Evolutionary conservation across 73 alveolate genomes (phyloP).

Genomic region (Blepharisma stoltei): DNA sequence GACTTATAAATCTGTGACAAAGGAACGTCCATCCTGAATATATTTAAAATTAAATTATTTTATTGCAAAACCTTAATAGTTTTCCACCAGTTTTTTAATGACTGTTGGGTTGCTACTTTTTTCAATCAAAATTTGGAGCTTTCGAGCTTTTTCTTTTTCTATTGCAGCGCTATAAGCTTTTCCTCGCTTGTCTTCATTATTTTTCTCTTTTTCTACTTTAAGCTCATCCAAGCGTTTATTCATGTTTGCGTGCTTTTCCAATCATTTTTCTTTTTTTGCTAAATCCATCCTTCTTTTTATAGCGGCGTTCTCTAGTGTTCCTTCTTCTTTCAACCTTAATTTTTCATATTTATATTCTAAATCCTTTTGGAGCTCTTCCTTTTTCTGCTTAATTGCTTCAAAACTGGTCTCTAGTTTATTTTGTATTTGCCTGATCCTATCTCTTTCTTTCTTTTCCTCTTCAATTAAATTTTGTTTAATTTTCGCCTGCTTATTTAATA

Average conservation of each 20-base stretch:
- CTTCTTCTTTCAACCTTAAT: conserved; percentile 8
- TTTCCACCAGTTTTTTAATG: too few relatives aligned
- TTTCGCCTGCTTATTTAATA: background rate
- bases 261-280: background rate
- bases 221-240: background rate
- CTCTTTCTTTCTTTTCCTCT: background rate
- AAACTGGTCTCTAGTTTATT: background rate
- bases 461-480: conserved; percentile 20
- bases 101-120: background rate
- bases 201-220: background rate
- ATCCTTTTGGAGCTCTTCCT: background rate
- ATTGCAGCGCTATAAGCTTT: background rate
- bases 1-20: too few relatives aligned
- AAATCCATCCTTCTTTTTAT: background rate
- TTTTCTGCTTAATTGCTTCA: background rate
- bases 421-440: background rate
- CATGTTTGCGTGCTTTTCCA: background rate
- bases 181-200: background rate
- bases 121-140: background rate
- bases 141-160: background rate
- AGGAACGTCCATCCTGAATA: too few relatives aligned
- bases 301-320: conserved; percentile 10
- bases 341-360: conserved; percentile 9
- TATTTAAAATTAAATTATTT: too few relatives aligned
- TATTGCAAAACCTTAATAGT: too few relatives aligned